Percentiles rank a stretch among this genome's conserved stretches.
phyloP scores from a whole-genome alignment of 805 yeast genomes.

The Candida easanensis region DNA sequence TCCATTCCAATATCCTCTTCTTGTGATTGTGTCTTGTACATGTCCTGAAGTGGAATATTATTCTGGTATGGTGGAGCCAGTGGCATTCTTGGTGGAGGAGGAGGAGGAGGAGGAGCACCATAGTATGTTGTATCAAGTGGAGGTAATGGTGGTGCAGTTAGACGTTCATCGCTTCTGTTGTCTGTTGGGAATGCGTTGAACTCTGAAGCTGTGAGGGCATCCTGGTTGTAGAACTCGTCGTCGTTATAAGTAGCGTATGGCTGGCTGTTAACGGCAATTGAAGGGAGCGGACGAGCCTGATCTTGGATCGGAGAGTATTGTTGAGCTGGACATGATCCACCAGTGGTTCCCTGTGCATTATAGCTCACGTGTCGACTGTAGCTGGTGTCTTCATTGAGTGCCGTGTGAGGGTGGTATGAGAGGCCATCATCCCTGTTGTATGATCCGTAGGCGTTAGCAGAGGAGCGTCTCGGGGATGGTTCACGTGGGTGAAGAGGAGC shows the following conservation, averaged over 20 bases:
- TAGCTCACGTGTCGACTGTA: slow-evolving; percentile 5
- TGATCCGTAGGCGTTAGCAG: slow-evolving; percentile 6
- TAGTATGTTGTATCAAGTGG: slow-evolving; percentile 11
- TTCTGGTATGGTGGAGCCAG: slow-evolving; percentile 5
- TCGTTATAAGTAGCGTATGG: slow-evolving; percentile 10
- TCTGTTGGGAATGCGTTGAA: slow-evolving; percentile 25
- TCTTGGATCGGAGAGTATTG: slow-evolving; percentile 28
- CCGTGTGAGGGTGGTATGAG: slow-evolving; percentile 9
- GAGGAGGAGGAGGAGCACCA: too few relatives aligned
- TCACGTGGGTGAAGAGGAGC: slow-evolving; percentile 14
- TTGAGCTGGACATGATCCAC: slow-evolving; percentile 9
- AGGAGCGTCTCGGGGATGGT: slow-evolving; percentile 11
- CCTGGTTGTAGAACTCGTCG: slow-evolving; percentile 17
- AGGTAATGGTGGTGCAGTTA: slow-evolving; percentile 11
- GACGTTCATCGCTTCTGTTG: slow-evolving; percentile 6
- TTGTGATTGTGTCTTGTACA: slow-evolving; percentile 12
- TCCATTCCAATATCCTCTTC: slow-evolving; percentile 39
- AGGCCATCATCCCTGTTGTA: slow-evolving; percentile 3
- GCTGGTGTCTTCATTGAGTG: slow-evolving; percentile 3
- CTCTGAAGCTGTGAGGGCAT: slow-evolving; percentile 13
- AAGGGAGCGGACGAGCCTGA: slow-evolving; percentile 15
- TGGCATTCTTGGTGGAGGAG: slow-evolving; percentile 5
- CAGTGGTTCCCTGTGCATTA: neutral
- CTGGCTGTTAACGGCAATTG: slow-evolving; percentile 11
- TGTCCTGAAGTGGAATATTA: slow-evolving; percentile 11